phyloP scores from a whole-genome alignment of 345 rosid species.

The Bretschneidera sinensis region DNA sequence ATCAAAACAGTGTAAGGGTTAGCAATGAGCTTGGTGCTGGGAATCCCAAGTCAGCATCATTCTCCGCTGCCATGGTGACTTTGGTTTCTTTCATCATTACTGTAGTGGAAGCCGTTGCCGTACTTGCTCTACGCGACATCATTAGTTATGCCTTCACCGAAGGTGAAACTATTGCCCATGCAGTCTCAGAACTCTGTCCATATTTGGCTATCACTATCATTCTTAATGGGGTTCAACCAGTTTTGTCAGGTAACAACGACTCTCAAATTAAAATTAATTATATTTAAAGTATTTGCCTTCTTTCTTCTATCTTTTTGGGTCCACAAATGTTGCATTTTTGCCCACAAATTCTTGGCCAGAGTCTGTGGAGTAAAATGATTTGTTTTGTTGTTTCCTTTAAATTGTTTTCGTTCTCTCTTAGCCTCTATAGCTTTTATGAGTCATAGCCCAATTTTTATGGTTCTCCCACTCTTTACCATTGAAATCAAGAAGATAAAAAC shows the following conservation, averaged over 20 bases:
- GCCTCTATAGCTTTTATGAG: too few species aligned
- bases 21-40: slow-evolving; percentile 63
- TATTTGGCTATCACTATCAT: slow-evolving; percentile 43
- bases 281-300: too few species aligned
- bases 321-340: too few species aligned
- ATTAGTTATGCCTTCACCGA: slow-evolving; percentile 52
- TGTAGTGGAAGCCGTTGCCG: slow-evolving; percentile 27
- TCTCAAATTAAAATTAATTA: not conserved
- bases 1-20: slow-evolving; percentile 43
- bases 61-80: slow-evolving; percentile 42
- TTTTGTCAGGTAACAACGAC: slow-evolving; percentile 42
- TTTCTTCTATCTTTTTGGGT: too few species aligned
- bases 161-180: slow-evolving; percentile 42
- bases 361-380: too few species aligned
- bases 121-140: slow-evolving; percentile 35
- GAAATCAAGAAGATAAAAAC: too few species aligned
- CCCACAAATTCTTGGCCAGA: too few species aligned
- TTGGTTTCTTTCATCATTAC: slow-evolving; percentile 36
- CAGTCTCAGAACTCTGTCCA: slow-evolving; percentile 56
- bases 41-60: slow-evolving; percentile 52
- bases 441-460: too few species aligned
- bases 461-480: too few species aligned
- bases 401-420: too few species aligned
- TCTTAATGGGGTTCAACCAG: slow-evolving; percentile 67
- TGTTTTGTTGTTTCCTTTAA: too few species aligned